Conservation (phyloP, 345 rosid genomes). For the Eucalyptus decipiens region DNA sequence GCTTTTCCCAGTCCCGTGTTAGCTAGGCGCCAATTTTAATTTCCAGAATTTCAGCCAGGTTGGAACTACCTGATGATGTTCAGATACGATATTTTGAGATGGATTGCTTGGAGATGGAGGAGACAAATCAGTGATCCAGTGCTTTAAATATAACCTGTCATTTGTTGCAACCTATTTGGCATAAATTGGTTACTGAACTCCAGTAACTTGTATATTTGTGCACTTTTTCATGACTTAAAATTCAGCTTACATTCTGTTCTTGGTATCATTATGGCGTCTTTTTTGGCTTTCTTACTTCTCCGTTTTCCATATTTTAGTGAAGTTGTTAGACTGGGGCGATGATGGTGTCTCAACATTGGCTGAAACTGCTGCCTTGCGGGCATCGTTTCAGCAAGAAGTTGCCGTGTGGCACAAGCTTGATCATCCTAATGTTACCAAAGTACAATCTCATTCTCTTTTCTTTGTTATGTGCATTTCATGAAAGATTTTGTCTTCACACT, state of each 20-base stretch:
- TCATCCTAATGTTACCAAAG: slow-evolving; percentile 91
- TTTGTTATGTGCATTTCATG: not conserved
- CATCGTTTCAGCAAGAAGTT: slow-evolving; percentile 82
- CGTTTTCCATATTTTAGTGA: slow-evolving; percentile 35
- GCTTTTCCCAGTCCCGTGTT: not conserved
- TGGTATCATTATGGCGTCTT: not conserved
- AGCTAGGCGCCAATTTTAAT: not conserved
- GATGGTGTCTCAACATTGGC: slow-evolving; percentile 47
- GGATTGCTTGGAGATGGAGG: not conserved
- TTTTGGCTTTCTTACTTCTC: not conserved
- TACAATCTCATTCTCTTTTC: slow-evolving; percentile 5
- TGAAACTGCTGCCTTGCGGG: slow-evolving; percentile 69
- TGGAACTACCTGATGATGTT: not conserved
- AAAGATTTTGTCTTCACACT: not conserved
- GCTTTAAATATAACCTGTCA: not conserved
- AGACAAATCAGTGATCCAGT: not conserved
- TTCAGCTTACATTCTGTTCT: not conserved
- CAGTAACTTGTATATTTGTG: not conserved
- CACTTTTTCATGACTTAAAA: not conserved
- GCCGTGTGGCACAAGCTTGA: slow-evolving; percentile 95
- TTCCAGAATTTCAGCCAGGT: not conserved
- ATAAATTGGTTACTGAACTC: not conserved
- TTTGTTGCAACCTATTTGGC: not conserved
- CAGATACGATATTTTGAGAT: not conserved
- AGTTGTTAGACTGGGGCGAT: slow-evolving; percentile 89